Base-by-base conservation (phyloP, 306 rosid species). In the Vicia villosa region DNA sequence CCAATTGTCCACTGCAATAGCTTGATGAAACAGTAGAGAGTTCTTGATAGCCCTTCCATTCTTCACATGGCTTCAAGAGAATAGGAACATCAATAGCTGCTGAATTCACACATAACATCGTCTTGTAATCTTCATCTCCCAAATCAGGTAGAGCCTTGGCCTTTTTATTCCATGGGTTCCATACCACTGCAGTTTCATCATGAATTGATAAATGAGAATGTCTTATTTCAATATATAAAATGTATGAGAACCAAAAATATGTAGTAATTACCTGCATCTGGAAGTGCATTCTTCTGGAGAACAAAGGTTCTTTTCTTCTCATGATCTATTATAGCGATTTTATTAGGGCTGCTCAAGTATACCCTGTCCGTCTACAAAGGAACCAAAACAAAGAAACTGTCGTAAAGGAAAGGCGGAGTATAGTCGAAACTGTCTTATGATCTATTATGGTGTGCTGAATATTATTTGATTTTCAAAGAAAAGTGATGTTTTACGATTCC, bases 1-100 rank as follows among this genome's bases (percentile, higher is more conserved):
- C 96, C 77, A 90, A 68, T 69, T 90, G 96, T 42, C 96, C 93
- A 47, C 94, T 90, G 79, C 94, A 90, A 69, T 90, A 90, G 84
- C 96, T 90, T 30, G 96, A 90, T 24, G 85, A 87, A 54, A 90
- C 94, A 38, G 81, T 72, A 5, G 91, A 87, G 15, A 90, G 74
- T 32, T 90, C 96, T 57, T 90, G 96, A 67, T 66, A 82, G 13
- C 94, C 91, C 73, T 70, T 87, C 96, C 96, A 90, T 54, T 90
- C 96, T 77, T 87, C 89, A 49, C 54, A 70, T 8, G 93, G 94
- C 69, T 87, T 90, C 83, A 90, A 81, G 43, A 74, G 61, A 34
- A 85, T 65, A 41, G 93, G 80, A 30, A 51, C 77, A 59, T 87
- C 96, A 65, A 87, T 82, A 1, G 83, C 83, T 38, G 93, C 93